Evolutionary conservation across 371 early-diverging fungal species (phyloP).

Genomic region (Mucor irregularis): DNA sequence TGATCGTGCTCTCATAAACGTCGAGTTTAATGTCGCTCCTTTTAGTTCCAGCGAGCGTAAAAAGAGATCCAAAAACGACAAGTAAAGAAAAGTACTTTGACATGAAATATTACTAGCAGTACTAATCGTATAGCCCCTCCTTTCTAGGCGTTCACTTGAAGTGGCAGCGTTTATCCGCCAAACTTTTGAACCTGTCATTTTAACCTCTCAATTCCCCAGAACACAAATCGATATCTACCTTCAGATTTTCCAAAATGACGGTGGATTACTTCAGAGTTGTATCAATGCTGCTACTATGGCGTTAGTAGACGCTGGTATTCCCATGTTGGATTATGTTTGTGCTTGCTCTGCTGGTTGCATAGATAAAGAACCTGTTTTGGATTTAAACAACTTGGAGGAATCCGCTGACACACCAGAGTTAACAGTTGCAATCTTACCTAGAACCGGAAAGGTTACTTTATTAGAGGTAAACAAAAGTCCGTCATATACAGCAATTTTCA

Average conservation of each 20-base stretch:
- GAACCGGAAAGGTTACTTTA: constrained; percentile 80
- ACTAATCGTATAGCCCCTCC: neutral
- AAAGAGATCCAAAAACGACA: constrained; percentile 80
- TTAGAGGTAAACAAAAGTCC: constrained; percentile 45
- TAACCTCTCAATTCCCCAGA: constrained; percentile 72
- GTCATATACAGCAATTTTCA: neutral
- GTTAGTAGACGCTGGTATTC: constrained; percentile 95
- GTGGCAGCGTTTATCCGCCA: constrained; percentile 82
- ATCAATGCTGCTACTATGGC: constrained; percentile 96
- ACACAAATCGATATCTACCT: constrained; percentile 92
- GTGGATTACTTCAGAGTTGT: constrained; percentile 76
- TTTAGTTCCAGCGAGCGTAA: constrained; percentile 91
- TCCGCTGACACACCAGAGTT: constrained; percentile 84
- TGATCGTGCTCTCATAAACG: constrained; percentile 83
- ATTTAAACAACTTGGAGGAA: constrained; percentile 90
- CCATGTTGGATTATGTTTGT: constrained; percentile 94
- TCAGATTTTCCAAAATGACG: constrained; percentile 91
- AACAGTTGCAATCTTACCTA: constrained; percentile 86
- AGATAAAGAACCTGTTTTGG: constrained; percentile 79
- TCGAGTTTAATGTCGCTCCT: constrained; percentile 89
- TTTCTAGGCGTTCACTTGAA: constrained; percentile 78
- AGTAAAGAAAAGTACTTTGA: constrained; percentile 44
- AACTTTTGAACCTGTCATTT: constrained; percentile 91
- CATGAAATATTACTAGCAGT: neutral
- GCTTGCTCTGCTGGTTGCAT: constrained; percentile 94